These are phyloP conservation scores for Viridothelium virens DNA, from an alignment of 495 filamentous ascomycete species.

Conservation along the genomic window DNA sequence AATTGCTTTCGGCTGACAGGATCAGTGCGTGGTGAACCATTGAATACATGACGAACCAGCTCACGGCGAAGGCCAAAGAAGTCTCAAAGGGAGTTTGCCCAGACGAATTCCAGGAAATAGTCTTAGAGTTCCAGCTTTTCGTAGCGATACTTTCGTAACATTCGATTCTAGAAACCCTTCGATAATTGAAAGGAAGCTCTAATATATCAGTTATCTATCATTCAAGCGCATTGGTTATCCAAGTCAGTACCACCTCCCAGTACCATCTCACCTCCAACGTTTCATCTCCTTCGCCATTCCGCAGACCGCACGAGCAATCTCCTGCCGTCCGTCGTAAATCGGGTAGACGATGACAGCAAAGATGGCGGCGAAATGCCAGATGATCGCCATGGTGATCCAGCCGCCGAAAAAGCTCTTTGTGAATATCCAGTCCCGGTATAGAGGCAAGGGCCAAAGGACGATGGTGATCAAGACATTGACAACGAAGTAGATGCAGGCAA, in stretches of 20 bases:
- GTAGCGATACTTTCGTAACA: no score
- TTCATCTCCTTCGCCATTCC: constrained; percentile 11
- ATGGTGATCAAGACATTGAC: constrained; percentile 38
- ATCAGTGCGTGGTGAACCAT: no score
- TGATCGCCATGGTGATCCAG: constrained; percentile 42
- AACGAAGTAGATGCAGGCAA: constrained; percentile 35
- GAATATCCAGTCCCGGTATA: constrained; percentile 42
- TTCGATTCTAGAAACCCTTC: no score
- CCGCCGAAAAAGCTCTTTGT: constrained; percentile 41
- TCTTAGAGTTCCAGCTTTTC: no score
- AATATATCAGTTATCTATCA: no score
- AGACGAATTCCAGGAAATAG: no score
- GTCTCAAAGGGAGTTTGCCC: no score
- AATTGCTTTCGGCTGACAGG: no score
- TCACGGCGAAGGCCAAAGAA: no score
- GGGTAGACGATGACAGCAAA: constrained; percentile 41
- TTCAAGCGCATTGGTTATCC: neutral
- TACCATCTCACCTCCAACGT: neutral
- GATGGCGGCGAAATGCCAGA: constrained; percentile 43
- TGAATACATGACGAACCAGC: no score
- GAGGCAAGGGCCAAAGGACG: constrained; percentile 40
- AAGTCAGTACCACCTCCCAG: neutral
- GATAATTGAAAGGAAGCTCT: no score
- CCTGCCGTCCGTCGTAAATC: constrained; percentile 35
- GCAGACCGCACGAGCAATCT: constrained; percentile 11